These are phyloP conservation scores for Kodamaea fungicola DNA, from an alignment of 1,139 yeast genomes.

Conservation along the genomic window DNA sequence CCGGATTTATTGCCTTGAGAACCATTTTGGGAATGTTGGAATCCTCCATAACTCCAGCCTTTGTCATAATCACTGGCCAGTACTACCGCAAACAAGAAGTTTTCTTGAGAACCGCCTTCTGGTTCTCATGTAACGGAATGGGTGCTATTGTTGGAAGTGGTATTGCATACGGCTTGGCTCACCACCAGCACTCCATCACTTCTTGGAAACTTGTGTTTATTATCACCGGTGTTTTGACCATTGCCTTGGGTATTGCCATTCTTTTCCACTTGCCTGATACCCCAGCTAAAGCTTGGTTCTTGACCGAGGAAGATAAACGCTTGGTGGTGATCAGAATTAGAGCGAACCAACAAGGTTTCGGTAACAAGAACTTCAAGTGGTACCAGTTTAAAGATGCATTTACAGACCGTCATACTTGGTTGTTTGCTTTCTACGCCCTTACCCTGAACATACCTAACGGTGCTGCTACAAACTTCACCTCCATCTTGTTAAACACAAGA, in stretches of 20 bases:
- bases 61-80: conserved; percentile 50
- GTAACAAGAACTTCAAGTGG: conserved; percentile 49
- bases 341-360: conserved; percentile 51
- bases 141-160: conserved; percentile 54
- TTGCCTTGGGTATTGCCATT: conserved; percentile 40
- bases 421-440: conserved; percentile 38
- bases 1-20: conserved; percentile 40
- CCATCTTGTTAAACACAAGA: conserved; percentile 41
- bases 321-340: conserved; percentile 33
- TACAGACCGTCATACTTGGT: conserved; percentile 40
- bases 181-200: conserved; percentile 34
- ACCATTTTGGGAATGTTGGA: conserved; percentile 55
- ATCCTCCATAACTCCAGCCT: conserved; percentile 51
- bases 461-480: conserved; percentile 48
- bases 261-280: conserved; percentile 48
- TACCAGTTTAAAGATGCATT: conserved; percentile 56
- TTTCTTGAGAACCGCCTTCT: conserved; percentile 43
- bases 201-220: conserved; percentile 49
- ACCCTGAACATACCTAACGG: conserved; percentile 50
- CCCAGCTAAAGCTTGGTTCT: conserved; percentile 51
- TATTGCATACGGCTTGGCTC: conserved; percentile 36
- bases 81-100: conserved; percentile 53
- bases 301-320: conserved; percentile 39
- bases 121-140: conserved; percentile 51
- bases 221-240: conserved; percentile 46